A percentile compares a stretch with the other conserved stretches of the same genome.
Conservation (phyloP, 2,329 filamentous ascomycete genomes). For the Cladosporium sp. region DNA sequence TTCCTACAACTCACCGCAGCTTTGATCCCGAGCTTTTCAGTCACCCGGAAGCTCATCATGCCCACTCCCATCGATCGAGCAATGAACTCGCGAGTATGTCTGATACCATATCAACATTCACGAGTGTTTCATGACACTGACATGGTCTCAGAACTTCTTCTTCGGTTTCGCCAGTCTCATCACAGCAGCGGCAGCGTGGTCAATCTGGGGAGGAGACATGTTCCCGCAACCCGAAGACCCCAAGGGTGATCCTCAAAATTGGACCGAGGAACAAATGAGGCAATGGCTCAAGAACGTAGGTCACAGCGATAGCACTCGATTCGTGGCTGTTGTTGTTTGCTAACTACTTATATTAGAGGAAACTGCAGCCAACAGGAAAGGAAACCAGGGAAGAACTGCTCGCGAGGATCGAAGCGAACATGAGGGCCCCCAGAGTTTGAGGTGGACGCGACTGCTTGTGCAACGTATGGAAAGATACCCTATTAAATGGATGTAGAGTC, state of each 20-base stretch:
- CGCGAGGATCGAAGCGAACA: conserved; percentile 65
- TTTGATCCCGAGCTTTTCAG: not conserved
- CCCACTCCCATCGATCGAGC: conserved; percentile 48
- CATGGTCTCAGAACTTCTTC: conserved; percentile 28
- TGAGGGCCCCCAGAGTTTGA: conserved; percentile 44
- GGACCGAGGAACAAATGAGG: conserved; percentile 76
- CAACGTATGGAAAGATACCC: too few species aligned
- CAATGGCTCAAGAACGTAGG: conserved; percentile 78
- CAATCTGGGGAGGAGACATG: conserved; percentile 80
- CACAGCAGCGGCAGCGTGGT: conserved; percentile 75
- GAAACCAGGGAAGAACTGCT: conserved; percentile 62
- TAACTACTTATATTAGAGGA: conserved; percentile 47
- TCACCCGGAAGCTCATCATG: conserved; percentile 28
- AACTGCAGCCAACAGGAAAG: conserved; percentile 55
- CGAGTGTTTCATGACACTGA: not conserved
- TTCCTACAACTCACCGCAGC: not conserved
- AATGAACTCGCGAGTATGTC: conserved; percentile 40
- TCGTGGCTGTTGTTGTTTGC: not conserved
- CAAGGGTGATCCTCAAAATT: conserved; percentile 66
- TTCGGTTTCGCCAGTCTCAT: conserved; percentile 77
- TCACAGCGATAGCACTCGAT: conserved; percentile 15
- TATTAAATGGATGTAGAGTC: too few species aligned
- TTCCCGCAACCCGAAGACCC: conserved; percentile 74
- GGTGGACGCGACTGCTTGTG: not conserved
- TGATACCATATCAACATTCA: too few species aligned